These are phyloP conservation scores for Immersiella caudata DNA, from an alignment of 495 filamentous ascomycete genomes.

Conservation along the genomic window DNA sequence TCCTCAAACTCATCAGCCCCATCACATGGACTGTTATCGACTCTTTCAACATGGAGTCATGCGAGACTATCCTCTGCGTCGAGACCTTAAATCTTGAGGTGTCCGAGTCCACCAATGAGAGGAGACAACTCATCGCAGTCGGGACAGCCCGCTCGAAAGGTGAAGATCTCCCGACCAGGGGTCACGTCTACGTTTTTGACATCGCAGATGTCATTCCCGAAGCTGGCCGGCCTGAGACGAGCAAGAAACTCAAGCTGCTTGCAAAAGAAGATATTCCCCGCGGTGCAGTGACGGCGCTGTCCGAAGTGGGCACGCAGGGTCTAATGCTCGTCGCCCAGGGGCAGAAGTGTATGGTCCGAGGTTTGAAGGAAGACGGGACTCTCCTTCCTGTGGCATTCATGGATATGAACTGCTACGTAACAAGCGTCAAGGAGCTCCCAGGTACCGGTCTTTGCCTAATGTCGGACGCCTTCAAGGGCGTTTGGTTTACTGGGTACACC, in stretches of 20 bases:
- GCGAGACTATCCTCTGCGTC: constrained; percentile 77
- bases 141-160: constrained; percentile 83
- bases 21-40: constrained; percentile 78
- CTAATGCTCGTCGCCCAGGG: constrained; percentile 91
- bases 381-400: constrained; percentile 95
- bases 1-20: constrained; percentile 73
- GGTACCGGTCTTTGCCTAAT: constrained; percentile 82
- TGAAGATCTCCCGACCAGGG: constrained; percentile 83
- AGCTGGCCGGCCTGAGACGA: constrained; percentile 80
- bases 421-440: constrained; percentile 74
- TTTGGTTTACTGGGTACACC: constrained; percentile 93
- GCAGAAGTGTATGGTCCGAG: constrained; percentile 95
- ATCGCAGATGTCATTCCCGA: constrained; percentile 89
- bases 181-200: constrained; percentile 89
- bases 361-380: constrained; percentile 90
- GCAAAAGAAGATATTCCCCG: constrained; percentile 84
- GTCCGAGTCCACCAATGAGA: constrained; percentile 85
- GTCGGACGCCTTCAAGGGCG: constrained; percentile 86
- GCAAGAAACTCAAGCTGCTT: constrained; percentile 79
- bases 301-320: constrained; percentile 86
- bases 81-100: constrained; percentile 84
- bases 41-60: constrained; percentile 66
- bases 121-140: constrained; percentile 76
- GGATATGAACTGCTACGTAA: constrained; percentile 94
- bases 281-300: constrained; percentile 88